Evolutionary conservation across 2,329 filamentous ascomycete species (phyloP).

Genomic region (Colletotrichum destructivum): DNA sequence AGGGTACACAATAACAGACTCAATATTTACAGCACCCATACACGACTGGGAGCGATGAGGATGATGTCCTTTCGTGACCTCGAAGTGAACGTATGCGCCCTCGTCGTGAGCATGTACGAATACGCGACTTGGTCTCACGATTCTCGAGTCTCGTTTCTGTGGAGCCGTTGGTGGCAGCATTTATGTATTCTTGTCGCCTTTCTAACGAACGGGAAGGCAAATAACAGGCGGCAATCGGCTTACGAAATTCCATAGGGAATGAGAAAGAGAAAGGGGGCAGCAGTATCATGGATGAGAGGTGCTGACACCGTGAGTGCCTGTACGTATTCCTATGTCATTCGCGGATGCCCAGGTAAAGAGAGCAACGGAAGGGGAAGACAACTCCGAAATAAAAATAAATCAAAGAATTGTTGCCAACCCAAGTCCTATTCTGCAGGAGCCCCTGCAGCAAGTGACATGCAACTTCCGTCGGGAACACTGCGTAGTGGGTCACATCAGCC

Average conservation of each 20-base stretch:
- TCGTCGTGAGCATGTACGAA: neutral
- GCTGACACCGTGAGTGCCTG: neutral
- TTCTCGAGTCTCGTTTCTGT: neutral
- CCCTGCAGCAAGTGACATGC: slow-evolving; percentile 22
- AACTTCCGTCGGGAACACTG: slow-evolving; percentile 6
- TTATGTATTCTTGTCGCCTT: no score
- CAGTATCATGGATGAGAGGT: neutral
- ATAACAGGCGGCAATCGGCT: no score
- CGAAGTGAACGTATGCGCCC: neutral
- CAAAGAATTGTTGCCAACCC: neutral
- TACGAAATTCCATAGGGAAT: neutral
- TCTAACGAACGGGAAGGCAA: no score
- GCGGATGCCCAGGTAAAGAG: no score
- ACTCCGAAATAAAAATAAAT: neutral
- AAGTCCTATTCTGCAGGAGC: slow-evolving; percentile 13
- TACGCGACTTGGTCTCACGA: neutral
- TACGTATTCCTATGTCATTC: neutral
- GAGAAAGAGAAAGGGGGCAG: neutral
- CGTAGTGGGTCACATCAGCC: slow-evolving; percentile 18
- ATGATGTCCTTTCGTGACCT: neutral
- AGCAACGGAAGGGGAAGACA: neutral
- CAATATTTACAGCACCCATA: neutral
- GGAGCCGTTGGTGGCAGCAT: neutral
- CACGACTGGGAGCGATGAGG: neutral
- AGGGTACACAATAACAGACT: no score